phyloP scores from a whole-genome alignment of 495 filamentous ascomycete species.

The Neurospora sublineolata region DNA sequence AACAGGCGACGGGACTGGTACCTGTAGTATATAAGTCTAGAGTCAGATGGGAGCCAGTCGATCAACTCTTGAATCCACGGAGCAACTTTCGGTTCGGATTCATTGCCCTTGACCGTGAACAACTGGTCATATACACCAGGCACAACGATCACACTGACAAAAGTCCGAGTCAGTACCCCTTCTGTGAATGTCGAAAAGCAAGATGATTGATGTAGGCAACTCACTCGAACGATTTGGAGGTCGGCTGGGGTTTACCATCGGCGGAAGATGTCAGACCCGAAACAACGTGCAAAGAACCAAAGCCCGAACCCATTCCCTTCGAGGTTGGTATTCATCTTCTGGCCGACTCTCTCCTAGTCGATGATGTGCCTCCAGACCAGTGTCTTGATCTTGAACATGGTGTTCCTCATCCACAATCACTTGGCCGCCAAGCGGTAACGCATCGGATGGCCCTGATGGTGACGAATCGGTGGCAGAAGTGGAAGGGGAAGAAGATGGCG shows the following conservation, averaged over 20 bases:
- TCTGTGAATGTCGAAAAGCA: neutral
- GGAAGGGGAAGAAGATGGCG: neutral
- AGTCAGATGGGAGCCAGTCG: constrained; percentile 1
- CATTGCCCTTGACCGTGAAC: neutral
- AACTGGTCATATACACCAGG: constrained; percentile 3
- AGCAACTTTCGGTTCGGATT: neutral
- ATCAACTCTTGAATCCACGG: neutral
- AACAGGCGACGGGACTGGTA: constrained; percentile 2
- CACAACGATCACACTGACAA: constrained; percentile 1
- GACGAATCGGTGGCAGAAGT: neutral
- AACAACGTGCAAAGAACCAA: neutral
- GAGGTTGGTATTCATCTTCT: neutral
- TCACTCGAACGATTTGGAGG: neutral
- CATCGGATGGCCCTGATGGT: neutral
- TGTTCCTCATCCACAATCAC: neutral
- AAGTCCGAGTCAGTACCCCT: neutral
- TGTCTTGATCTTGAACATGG: neutral
- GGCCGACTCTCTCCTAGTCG: too few relatives aligned
- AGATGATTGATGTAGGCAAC: neutral
- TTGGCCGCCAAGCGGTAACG: neutral
- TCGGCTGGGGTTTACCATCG: neutral
- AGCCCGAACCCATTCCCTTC: neutral
- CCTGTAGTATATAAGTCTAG: constrained; percentile 1
- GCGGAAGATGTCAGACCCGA: neutral
- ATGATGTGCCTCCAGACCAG: neutral